These are phyloP conservation scores for Rhodomyrtus psidioides DNA, from an alignment of 441 rosid genomes.

Conservation along the genomic window DNA sequence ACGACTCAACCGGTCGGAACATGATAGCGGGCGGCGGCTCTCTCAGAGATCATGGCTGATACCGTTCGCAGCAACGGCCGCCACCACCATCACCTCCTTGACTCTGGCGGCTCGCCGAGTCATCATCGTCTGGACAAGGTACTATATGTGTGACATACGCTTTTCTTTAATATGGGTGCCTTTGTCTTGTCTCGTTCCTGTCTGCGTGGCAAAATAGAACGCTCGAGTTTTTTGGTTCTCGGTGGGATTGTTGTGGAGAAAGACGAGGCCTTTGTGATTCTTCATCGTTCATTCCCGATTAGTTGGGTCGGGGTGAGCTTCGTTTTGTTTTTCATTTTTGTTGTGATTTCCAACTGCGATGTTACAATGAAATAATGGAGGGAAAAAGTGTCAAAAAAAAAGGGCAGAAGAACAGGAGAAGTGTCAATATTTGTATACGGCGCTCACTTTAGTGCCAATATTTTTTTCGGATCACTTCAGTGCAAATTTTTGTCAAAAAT, in stretches of 20 bases:
- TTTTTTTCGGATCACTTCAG: too few relatives aligned
- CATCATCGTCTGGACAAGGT: background rate
- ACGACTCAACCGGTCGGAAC: background rate
- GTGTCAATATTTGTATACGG: too few relatives aligned
- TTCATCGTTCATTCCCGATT: background rate
- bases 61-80: background rate
- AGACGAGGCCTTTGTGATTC: background rate
- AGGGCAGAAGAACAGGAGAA: too few relatives aligned
- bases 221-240: too few relatives aligned
- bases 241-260: background rate
- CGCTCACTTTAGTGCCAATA: too few relatives aligned
- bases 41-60: background rate
- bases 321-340: background rate
- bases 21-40: background rate
- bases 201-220: background rate
- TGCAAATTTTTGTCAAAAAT: too few relatives aligned
- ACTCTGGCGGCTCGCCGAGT: background rate
- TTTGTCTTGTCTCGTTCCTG: background rate
- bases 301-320: background rate
- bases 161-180: background rate
- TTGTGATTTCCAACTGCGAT: background rate
- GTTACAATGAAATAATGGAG: background rate
- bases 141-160: background rate
- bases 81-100: background rate
- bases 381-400: too few relatives aligned